A percentile compares a stretch with the other conserved stretches of the same genome.
Evolutionary conservation across 2,329 filamentous ascomycete genomes (phyloP).

Genomic region (Aspergillus novoparasiticus): DNA sequence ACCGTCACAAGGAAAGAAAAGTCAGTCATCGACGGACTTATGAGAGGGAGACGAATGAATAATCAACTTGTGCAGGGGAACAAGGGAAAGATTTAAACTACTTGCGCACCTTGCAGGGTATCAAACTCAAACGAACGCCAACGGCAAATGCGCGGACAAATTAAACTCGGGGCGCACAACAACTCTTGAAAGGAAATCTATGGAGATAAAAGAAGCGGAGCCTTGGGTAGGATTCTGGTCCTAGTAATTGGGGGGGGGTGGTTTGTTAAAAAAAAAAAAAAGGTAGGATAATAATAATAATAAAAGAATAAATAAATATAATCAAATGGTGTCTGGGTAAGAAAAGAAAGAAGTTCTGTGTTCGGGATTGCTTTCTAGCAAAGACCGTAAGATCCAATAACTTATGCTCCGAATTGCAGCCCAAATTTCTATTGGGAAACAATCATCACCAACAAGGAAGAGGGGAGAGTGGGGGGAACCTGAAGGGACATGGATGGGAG

Average conservation of each 20-base stretch:
- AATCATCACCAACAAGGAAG: conserved; percentile 8
- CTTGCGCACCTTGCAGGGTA: conserved; percentile 5
- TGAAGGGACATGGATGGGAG: conserved; percentile 8
- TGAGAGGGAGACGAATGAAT: conserved; percentile 2
- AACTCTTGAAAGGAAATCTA: background rate
- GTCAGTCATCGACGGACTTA: background rate
- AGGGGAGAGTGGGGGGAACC: conserved; percentile 4
- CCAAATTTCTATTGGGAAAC: conserved; percentile 12
- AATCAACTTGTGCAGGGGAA: background rate
- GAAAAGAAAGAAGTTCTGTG: background rate
- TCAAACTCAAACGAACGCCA: conserved; percentile 6
- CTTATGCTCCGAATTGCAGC: conserved; percentile 15
- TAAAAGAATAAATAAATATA: background rate
- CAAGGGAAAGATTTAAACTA: conserved; percentile 6
- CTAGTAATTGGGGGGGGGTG: conserved; percentile 8
- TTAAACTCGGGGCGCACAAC: conserved; percentile 1
- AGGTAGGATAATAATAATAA: background rate
- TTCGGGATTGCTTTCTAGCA: background rate
- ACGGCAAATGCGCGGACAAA: conserved; percentile 2
- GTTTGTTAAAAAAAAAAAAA: background rate
- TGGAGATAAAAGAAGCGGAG: background rate
- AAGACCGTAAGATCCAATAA: conserved; percentile 1
- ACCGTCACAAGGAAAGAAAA: background rate
- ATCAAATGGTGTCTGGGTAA: background rate
- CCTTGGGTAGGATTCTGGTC: background rate